Conservation (phyloP, 2,329 filamentous ascomycete genomes). For the Rutstroemia sydowiana region DNA sequence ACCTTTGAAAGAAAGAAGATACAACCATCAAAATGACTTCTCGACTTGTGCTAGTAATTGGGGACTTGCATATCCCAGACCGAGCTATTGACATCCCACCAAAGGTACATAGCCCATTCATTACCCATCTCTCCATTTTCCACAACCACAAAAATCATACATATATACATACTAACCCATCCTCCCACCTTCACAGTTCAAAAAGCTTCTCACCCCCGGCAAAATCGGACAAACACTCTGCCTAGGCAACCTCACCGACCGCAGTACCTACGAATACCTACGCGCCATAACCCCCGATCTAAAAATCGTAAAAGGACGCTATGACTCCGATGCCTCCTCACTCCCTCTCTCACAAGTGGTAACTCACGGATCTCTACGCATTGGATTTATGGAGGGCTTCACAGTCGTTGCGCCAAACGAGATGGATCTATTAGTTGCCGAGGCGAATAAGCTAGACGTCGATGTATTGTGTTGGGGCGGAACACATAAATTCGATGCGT, state of each 20-base stretch:
- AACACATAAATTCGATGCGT: slow-evolving; percentile 62
- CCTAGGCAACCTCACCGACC: slow-evolving; percentile 73
- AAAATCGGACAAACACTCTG: slow-evolving; percentile 79
- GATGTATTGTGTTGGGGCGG: slow-evolving; percentile 64
- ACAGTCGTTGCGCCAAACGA: slow-evolving; percentile 57
- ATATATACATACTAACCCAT: slow-evolving; percentile 9
- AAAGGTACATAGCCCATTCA: slow-evolving; percentile 52
- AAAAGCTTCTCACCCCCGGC: slow-evolving; percentile 74
- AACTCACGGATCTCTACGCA: slow-evolving; percentile 56
- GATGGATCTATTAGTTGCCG: slow-evolving; percentile 58
- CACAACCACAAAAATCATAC: slow-evolving; percentile 8
- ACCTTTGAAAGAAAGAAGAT: not conserved
- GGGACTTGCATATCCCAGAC: slow-evolving; percentile 90
- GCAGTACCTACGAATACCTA: slow-evolving; percentile 73
- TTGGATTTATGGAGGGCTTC: slow-evolving; percentile 63
- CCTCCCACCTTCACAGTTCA: slow-evolving; percentile 51
- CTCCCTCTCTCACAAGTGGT: slow-evolving; percentile 59
- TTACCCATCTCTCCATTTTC: not conserved
- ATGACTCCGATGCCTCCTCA: slow-evolving; percentile 59
- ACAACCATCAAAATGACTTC: slow-evolving; percentile 54
- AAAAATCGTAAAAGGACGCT: slow-evolving; percentile 61
- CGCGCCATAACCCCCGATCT: slow-evolving; percentile 66
- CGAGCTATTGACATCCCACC: slow-evolving; percentile 82
- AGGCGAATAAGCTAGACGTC: slow-evolving; percentile 61
- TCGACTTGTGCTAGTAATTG: slow-evolving; percentile 84